Conservation (phyloP, 1,284 basidiomycete genomes). For the Apiotrichum domesticum region DNA sequence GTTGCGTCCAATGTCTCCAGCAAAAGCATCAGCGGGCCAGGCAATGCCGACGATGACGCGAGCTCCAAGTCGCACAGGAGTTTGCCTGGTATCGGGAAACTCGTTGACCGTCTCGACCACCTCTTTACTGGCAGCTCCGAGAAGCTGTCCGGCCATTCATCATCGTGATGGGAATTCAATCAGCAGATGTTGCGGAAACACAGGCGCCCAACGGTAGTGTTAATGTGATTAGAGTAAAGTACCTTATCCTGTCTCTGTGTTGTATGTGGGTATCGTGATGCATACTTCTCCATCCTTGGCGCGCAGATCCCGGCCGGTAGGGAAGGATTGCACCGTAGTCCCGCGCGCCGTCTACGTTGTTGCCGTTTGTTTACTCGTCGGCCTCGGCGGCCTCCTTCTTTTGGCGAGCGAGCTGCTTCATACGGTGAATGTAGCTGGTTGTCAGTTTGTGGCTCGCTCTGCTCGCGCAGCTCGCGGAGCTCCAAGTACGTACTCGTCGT, state of each 20-base stretch:
- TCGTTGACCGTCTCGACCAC: constrained; percentile 3
- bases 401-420: constrained; percentile 69
- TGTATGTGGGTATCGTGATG: constrained; percentile 18
- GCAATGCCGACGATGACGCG: no score
- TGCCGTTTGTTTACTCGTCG: constrained; percentile 25
- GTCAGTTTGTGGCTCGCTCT: not conserved
- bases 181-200: no score
- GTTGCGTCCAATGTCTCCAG: no score
- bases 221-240: not conserved
- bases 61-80: not conserved
- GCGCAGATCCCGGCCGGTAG: not conserved
- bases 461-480: no score
- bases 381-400: constrained; percentile 56
- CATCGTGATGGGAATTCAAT: no score
- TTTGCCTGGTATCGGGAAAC: not conserved
- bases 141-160: no score
- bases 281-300: constrained; percentile 8
- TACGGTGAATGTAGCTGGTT: constrained; percentile 69
- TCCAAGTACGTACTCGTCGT: constrained; percentile 66
- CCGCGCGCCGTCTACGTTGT: not conserved
- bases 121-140: no score
- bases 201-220: not conserved
- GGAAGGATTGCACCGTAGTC: no score
- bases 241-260: not conserved
- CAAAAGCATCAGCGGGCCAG: no score